Conservation (phyloP, 1,139 yeast species). For the Taphrina pruni region DNA sequence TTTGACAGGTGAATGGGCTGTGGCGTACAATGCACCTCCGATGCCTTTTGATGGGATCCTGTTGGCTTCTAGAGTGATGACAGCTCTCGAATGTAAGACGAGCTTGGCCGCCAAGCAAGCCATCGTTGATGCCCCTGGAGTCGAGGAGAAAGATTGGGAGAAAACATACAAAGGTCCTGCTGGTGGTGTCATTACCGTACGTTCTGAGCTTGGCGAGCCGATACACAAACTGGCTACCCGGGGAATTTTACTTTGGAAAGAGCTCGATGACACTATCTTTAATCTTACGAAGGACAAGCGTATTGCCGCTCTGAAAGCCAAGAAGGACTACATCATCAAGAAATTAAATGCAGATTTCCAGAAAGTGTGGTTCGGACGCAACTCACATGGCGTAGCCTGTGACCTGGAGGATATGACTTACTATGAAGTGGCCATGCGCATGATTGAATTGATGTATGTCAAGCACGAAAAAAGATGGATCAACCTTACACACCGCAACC, state of each 20-base stretch:
- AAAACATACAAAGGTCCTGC: slow-evolving; percentile 90
- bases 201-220: slow-evolving; percentile 99
- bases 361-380: slow-evolving; percentile 94
- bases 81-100: slow-evolving; percentile 93
- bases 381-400: slow-evolving; percentile 61
- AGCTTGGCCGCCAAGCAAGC: slow-evolving; percentile 92
- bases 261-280: slow-evolving; percentile 91
- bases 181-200: slow-evolving; percentile 94
- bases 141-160: slow-evolving; percentile 88
- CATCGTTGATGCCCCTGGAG: slow-evolving; percentile 90
- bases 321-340: slow-evolving; percentile 83
- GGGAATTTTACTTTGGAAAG: slow-evolving; percentile 96
- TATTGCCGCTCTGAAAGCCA: slow-evolving; percentile 76
- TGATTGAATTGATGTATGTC: slow-evolving; percentile 87
- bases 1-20: slow-evolving; percentile 95
- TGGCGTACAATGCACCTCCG: slow-evolving; percentile 83
- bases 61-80: slow-evolving; percentile 96
- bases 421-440: slow-evolving; percentile 84
- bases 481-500: slow-evolving; percentile 81
- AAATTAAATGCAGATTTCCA: slow-evolving; percentile 92
- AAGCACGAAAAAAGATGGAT: slow-evolving; percentile 84
- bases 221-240: slow-evolving; percentile 98
- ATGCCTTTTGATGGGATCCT: slow-evolving; percentile 99
- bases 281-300: slow-evolving; percentile 88
- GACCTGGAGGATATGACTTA: slow-evolving; percentile 97